These are phyloP conservation scores for Podospora comata DNA, from an alignment of 495 filamentous ascomycete genomes.

Conservation along the genomic window DNA sequence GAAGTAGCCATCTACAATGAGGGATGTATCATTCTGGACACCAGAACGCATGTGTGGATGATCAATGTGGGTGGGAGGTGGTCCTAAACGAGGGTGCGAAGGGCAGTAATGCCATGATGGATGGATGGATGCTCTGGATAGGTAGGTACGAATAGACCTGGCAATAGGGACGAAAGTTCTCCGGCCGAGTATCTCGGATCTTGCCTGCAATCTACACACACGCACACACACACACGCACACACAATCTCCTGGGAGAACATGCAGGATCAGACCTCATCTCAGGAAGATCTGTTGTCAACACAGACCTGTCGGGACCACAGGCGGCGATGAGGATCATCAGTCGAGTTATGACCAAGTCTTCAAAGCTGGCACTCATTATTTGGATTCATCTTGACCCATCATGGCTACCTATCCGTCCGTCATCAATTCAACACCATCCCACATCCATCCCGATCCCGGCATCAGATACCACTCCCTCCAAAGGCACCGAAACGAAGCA, in stretches of 20 bases:
- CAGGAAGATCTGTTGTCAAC: too few species aligned
- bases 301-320: too few species aligned
- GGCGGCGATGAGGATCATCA: too few species aligned
- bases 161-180: too few species aligned
- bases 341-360: too few species aligned
- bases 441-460: not conserved
- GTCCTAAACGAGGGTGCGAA: not conserved
- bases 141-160: not conserved
- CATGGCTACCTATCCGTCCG: not conserved
- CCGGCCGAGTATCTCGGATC: too few species aligned
- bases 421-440: not conserved
- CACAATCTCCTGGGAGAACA: too few species aligned
- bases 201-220: too few species aligned
- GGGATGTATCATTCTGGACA: not conserved
- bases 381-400: not conserved
- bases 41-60: not conserved
- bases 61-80: not conserved
- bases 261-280: too few species aligned
- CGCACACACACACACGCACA: too few species aligned
- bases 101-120: not conserved
- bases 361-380: not conserved
- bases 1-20: not conserved
- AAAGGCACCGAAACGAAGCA: not conserved
- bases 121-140: not conserved
- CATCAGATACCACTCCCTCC: not conserved